Percentiles rank a stretch among this genome's conserved stretches.
phyloP scores from a whole-genome alignment of 2,329 filamentous ascomycete species.

The Aspergillus melleus region DNA sequence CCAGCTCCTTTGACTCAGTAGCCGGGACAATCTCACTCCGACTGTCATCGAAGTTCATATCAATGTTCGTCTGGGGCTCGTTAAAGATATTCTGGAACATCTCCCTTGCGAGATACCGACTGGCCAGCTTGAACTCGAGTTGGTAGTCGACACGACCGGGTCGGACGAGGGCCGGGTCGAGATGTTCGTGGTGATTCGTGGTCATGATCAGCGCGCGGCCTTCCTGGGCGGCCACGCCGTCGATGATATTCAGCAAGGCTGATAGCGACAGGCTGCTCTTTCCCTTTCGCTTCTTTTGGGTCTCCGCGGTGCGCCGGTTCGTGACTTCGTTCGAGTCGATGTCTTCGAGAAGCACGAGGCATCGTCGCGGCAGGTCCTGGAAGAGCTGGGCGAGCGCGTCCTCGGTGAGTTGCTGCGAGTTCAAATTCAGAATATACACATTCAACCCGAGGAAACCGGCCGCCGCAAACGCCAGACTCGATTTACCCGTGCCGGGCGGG shows the following conservation, averaged over 20 bases:
- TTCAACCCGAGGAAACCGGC: slow-evolving; percentile 67
- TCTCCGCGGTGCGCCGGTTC: not conserved
- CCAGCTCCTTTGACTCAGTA: not conserved
- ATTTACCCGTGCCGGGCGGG: slow-evolving; percentile 15
- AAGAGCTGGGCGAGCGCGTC: slow-evolving; percentile 60
- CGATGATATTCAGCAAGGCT: slow-evolving; percentile 4
- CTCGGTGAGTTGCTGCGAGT: slow-evolving; percentile 59
- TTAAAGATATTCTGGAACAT: slow-evolving; percentile 10
- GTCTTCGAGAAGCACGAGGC: slow-evolving; percentile 67
- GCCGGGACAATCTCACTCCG: not conserved
- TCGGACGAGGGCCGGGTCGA: slow-evolving; percentile 4
- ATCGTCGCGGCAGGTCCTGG: slow-evolving; percentile 59
- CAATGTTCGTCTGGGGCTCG: not conserved
- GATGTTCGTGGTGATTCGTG: slow-evolving; percentile 5
- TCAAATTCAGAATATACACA: slow-evolving; percentile 62
- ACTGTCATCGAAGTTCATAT: not conserved
- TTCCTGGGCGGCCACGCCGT: slow-evolving; percentile 7
- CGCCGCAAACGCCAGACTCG: slow-evolving; percentile 10
- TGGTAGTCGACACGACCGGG: slow-evolving; percentile 5
- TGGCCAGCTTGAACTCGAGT: slow-evolving; percentile 8
- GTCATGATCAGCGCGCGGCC: slow-evolving; percentile 9
- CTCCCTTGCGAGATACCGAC: slow-evolving; percentile 1
- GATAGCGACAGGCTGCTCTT: slow-evolving; percentile 4
- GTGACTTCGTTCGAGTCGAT: slow-evolving; percentile 50
- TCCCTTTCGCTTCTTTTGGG: not conserved